Base-by-base conservation (phyloP, 306 rosid genomes). In the Betula pendula region DNA sequence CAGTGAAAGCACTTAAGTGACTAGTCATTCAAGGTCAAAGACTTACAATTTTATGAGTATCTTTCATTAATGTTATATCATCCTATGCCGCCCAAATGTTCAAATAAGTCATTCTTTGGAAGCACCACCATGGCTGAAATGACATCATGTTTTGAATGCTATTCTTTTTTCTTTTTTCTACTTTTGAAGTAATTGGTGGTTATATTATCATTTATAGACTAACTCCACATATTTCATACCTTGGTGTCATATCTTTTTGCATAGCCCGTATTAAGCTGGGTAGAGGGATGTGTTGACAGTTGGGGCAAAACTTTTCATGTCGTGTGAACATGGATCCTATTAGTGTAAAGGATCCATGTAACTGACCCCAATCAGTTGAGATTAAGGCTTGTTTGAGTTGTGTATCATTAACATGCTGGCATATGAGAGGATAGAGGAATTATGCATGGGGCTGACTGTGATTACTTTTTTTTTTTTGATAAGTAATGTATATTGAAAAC, bases 361-460 rank as follows among this genome's bases (percentile, higher is more conserved):
- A 3, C 63, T 24, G 63, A 24, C 11, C 35, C 16, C 35, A 24
- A 24, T 56, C 13, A 24, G 33, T 3, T 22, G 33, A 24, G 31
- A 22, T 45, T 24, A 56, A 56, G 16, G 33, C 63, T 56, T 56
- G 15, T 2, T 56, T 56, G 33, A 56, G 77, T 62, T n/a, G 51
- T 42, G 43, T 58, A 58, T 68, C 63, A 74, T 12, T 67, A 22
- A 56, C 31, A 10, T 77, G 56, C 75, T 52, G 38, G 80, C 69
- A 77, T 29, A 59, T 3, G 19, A 35, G 8, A 35, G 43, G 44
- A 73, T 50, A 20, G 38, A 14, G 27, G 38, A 5, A 72, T 14
- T 19, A 38, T 67, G 68, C 6, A 25, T 10, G 6, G 42, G 72
- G 55, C 15, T 59, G 29, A n/a, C 52, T 45, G 42, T 68, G 25